Percentiles rank a stretch among this genome's conserved stretches.
Conservation (phyloP, 495 filamentous ascomycete species). For the Glarea lozoyensis region DNA sequence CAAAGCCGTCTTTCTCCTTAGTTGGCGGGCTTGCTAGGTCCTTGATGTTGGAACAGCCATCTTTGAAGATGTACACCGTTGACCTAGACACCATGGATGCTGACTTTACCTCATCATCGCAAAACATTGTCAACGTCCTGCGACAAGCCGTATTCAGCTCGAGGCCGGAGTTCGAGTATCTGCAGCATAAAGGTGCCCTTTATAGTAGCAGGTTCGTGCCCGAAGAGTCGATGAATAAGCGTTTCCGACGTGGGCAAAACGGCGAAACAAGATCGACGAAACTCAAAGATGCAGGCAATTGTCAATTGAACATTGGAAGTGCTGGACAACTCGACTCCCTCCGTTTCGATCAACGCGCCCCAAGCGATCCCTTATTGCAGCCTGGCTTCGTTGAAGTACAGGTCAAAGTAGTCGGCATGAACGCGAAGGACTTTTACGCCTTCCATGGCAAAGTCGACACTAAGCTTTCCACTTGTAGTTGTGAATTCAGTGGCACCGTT, state of each 20-base stretch:
- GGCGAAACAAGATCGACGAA: neutral
- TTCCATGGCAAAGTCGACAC: constrained; percentile 11
- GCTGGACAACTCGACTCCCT: neutral
- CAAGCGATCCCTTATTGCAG: neutral
- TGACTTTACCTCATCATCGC: constrained; percentile 11
- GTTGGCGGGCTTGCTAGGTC: constrained; percentile 26
- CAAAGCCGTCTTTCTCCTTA: constrained; percentile 24
- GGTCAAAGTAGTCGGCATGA: constrained; percentile 14
- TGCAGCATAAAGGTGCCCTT: constrained; percentile 15
- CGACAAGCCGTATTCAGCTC: neutral
- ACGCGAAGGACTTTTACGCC: constrained; percentile 16
- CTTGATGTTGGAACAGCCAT: constrained; percentile 30
- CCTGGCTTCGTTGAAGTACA: constrained; percentile 19
- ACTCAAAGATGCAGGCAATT: neutral
- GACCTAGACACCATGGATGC: too few relatives aligned
- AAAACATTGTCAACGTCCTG: constrained; percentile 9
- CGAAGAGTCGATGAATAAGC: constrained; percentile 20
- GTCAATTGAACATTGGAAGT: neutral
- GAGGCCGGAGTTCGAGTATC: constrained; percentile 2
- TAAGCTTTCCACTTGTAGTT: neutral
- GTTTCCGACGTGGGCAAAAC: constrained; percentile 17
- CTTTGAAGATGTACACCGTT: constrained; percentile 25
- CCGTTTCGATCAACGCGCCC: neutral
- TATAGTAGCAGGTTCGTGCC: constrained; percentile 25
- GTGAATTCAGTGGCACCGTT: constrained; percentile 14